Percentiles rank a stretch among this genome's conserved stretches.
Conservation (phyloP, 805 yeast genomes). For the Metschnikowia proteae region DNA sequence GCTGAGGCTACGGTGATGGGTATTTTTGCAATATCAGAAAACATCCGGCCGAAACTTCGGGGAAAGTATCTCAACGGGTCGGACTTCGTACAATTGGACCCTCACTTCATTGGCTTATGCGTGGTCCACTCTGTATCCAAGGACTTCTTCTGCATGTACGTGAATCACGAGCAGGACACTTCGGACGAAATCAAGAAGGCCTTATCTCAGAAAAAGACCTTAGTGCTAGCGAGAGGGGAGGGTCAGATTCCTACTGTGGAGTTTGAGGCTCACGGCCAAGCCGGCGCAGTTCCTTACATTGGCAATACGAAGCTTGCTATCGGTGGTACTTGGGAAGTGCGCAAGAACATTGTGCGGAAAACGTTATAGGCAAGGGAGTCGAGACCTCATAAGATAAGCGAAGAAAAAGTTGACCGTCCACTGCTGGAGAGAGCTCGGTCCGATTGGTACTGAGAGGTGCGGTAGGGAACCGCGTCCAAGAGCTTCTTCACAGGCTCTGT, state of each 20-base stretch:
- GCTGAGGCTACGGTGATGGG: conserved; percentile 17
- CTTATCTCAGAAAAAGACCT: conserved; percentile 18
- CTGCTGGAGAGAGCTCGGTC: not conserved
- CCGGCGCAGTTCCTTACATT: conserved; percentile 18
- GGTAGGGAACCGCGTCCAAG: not conserved
- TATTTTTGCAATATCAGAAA: conserved; percentile 4
- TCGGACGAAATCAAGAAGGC: conserved; percentile 10
- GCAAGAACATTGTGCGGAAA: conserved; percentile 28
- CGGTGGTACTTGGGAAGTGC: conserved; percentile 55
- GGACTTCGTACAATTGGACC: conserved; percentile 1
- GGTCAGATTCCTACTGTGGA: conserved; percentile 65
- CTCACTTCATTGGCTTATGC: conserved; percentile 47
- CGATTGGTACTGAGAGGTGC: not conserved
- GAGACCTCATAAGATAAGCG: not conserved
- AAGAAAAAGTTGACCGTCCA: too few species aligned
- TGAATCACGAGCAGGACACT: conserved; percentile 38
- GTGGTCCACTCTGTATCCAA: conserved; percentile 56
- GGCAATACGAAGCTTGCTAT: conserved; percentile 34
- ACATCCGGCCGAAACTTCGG: not conserved
- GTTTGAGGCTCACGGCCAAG: conserved; percentile 20
- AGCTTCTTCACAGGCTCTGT: not conserved
- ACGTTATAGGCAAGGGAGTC: not conserved
- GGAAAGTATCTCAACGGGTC: conserved; percentile 1
- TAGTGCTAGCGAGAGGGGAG: conserved; percentile 56
- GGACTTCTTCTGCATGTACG: conserved; percentile 49